phyloP scores from a whole-genome alignment of 495 filamentous ascomycete species.

The Sordaria brevicollis region DNA sequence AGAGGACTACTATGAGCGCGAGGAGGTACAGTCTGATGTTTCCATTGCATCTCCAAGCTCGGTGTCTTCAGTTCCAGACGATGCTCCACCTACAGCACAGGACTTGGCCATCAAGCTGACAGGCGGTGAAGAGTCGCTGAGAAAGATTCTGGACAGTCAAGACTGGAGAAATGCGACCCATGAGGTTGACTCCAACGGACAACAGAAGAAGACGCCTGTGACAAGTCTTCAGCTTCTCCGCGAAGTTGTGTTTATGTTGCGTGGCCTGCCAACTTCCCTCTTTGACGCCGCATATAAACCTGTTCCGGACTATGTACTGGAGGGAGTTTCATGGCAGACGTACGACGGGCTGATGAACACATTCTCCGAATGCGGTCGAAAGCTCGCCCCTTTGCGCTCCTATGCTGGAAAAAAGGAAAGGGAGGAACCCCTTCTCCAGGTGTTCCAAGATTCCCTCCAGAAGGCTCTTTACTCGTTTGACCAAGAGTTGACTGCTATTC shows the following conservation, averaged over 20 bases:
- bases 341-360: slow-evolving; percentile 29
- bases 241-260: slow-evolving; percentile 76
- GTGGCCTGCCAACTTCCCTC: slow-evolving; percentile 64
- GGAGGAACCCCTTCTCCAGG: slow-evolving; percentile 37
- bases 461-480: slow-evolving; percentile 36
- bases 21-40: slow-evolving; percentile 22
- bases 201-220: slow-evolving; percentile 36
- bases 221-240: slow-evolving; percentile 67
- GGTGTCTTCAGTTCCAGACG: slow-evolving; percentile 16
- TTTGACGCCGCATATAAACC: slow-evolving; percentile 40
- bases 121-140: slow-evolving; percentile 33
- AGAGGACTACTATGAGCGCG: slow-evolving; percentile 30
- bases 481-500: slow-evolving; percentile 29
- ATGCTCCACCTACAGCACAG: slow-evolving; percentile 25
- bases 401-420: slow-evolving; percentile 19
- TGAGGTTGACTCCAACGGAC: slow-evolving; percentile 19
- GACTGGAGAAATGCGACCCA: slow-evolving; percentile 45
- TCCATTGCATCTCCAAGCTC: slow-evolving; percentile 26
- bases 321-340: slow-evolving; percentile 29
- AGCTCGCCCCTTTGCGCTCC: slow-evolving; percentile 26
- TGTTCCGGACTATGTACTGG: slow-evolving; percentile 24
- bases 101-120: slow-evolving; percentile 20
- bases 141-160: slow-evolving; percentile 47
- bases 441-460: slow-evolving; percentile 35
- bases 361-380: slow-evolving; percentile 29